Base-by-base conservation (phyloP, 140 eudicot genomes). In the Bidens hawaiensis region DNA sequence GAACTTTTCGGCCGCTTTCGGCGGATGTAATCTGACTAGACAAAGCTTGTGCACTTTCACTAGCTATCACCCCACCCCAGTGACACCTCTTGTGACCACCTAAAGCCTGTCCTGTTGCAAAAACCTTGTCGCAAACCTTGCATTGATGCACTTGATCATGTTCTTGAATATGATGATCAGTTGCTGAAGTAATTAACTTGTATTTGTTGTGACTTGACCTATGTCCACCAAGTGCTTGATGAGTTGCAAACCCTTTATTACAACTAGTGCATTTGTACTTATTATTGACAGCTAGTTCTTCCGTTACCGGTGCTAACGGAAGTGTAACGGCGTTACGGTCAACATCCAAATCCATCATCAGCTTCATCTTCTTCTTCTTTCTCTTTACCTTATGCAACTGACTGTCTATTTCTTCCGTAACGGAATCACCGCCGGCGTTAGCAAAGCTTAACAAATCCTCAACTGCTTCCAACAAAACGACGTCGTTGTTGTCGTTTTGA, bases 161-260 rank as follows among this genome's bases (percentile, higher is more conserved):
- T 31, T 38, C 75, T 26, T 55, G 23, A 9, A 16, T 74, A 43
- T 8, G 11, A 15, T 6, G 55, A 8, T 48, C 55, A 0, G 27
- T 18, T 54, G 26, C 7, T 3, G 38, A n/a, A n/a, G n/a, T n/a
- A n/a, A n/a, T 69, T 2, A 72, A 3, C 78, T 57, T 82, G 33
- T 71, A 41, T 45, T 86, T 86, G 55, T 76, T 82, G 62, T 85
- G 97, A 65, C 97, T 86, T 0, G 97, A 76, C 63, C 75, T 78
- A 50, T 90, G 97, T 2, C 97, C 95, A 31, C 97, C 97, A 31
- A 90, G 62, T 11, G 95, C 97, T 53, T 86, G 95, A 67, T 76
- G 87, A 19, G 31, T 81, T 0, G 75, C 4, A 36, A 90, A 90
- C 14, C 69, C 25, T 73, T 75, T 90, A 10, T 70, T 42, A 51